phyloP scores from a whole-genome alignment of 306 rosid genomes.

The Fagus crenata region DNA sequence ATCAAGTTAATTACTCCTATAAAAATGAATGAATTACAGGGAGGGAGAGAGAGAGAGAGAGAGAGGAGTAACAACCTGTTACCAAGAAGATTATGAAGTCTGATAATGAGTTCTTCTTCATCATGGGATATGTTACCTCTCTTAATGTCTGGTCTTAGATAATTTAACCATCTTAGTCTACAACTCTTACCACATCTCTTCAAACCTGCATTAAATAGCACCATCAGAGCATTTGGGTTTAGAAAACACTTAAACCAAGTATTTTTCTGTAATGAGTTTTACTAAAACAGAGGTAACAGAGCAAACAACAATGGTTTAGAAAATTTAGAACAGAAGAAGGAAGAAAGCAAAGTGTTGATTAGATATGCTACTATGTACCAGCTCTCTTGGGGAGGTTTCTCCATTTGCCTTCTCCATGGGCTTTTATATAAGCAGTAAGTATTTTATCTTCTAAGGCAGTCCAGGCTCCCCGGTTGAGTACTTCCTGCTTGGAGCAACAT shows the following conservation, averaged over 20 bases:
- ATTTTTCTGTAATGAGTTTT: background rate
- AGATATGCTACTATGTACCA: conserved; percentile 10
- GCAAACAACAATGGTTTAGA: background rate
- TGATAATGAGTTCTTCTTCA: conserved; percentile 45
- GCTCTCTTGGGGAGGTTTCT: conserved; percentile 46
- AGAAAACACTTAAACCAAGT: background rate
- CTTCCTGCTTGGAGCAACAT: conserved; percentile 43
- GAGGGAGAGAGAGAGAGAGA: background rate
- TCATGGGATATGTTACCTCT: conserved; percentile 46
- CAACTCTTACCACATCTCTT: conserved; percentile 50
- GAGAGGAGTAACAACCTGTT: conserved; percentile 31
- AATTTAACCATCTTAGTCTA: conserved; percentile 45
- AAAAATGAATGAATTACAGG: background rate
- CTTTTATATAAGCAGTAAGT: conserved; percentile 25
- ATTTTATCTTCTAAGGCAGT: conserved; percentile 45
- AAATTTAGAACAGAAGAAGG: background rate
- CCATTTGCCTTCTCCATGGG: conserved; percentile 48
- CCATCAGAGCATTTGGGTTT: background rate
- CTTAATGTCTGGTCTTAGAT: conserved; percentile 47
- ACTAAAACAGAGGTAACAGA: background rate
- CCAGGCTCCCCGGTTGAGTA: conserved; percentile 50
- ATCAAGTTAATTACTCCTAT: background rate
- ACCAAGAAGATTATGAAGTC: conserved; percentile 49
- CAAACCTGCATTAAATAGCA: conserved; percentile 30
- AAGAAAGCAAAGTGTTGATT: background rate